Conservation (phyloP, 805 yeast species). For the Candida anglica region DNA sequence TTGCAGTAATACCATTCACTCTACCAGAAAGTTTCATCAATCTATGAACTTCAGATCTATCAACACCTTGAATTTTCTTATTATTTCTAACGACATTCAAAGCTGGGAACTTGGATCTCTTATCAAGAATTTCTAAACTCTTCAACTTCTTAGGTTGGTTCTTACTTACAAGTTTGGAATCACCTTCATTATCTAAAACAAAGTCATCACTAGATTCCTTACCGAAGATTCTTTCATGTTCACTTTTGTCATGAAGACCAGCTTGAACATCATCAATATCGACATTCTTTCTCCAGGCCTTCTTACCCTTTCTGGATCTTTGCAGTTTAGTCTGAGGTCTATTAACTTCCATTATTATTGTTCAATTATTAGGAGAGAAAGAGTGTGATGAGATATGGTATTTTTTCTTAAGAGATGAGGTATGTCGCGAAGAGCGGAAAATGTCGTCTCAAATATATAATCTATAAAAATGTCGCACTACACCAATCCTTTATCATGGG, state of each 20-base stretch:
- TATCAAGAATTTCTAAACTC: constrained; percentile 62
- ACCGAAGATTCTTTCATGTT: constrained; percentile 54
- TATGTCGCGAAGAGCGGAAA: too few relatives aligned
- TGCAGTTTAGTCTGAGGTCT: constrained; percentile 64
- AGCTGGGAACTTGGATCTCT: constrained; percentile 75
- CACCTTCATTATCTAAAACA: constrained; percentile 39
- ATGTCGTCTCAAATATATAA: too few relatives aligned
- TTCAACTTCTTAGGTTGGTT: constrained; percentile 43
- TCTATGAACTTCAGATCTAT: constrained; percentile 57
- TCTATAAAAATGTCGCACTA: too few relatives aligned
- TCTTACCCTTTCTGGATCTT: constrained; percentile 86
- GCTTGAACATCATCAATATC: constrained; percentile 76
- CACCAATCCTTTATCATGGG: too few relatives aligned
- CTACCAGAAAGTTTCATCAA: constrained; percentile 78
- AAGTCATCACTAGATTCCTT: constrained; percentile 40
- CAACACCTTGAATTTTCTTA: constrained; percentile 55
- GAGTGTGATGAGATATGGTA: background rate
- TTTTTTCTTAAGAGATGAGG: constrained; percentile 3
- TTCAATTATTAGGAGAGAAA: background rate
- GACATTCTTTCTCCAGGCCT: constrained; percentile 89
- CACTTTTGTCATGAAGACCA: constrained; percentile 66
- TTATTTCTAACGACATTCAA: constrained; percentile 37
- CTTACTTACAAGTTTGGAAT: constrained; percentile 28
- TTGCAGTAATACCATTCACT: constrained; percentile 49
- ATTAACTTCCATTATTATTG: constrained; percentile 9